A percentile compares a stretch with the other conserved stretches of the same genome.
Evolutionary conservation across 257 asterid species (phyloP).

Genomic region (Solanum clarkiae): DNA sequence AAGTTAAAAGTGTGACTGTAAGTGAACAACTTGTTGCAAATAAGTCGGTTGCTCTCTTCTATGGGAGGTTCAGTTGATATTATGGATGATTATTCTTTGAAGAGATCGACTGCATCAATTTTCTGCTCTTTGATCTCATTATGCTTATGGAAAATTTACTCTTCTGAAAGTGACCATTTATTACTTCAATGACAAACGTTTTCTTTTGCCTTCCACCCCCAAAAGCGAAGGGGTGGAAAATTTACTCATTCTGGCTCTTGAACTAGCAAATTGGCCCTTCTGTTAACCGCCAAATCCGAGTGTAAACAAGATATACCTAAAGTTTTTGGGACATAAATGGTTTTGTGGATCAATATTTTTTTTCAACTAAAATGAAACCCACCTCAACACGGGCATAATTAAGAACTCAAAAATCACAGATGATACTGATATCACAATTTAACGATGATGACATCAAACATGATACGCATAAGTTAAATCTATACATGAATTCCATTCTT

Average conservation of each 20-base stretch:
- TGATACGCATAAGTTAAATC: background rate
- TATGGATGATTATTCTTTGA: background rate
- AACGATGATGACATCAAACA: background rate
- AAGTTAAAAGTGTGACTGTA: background rate
- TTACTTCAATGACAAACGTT: background rate
- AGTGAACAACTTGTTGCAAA: background rate
- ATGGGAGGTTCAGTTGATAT: background rate
- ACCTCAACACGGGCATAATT: background rate
- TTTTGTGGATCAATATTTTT: background rate
- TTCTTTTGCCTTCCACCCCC: background rate
- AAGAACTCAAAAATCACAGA: background rate
- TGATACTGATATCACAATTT: background rate
- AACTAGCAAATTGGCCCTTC: background rate
- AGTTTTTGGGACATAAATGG: background rate
- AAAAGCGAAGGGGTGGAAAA: too few relatives aligned
- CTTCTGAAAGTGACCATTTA: background rate
- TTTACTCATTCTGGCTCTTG: background rate
- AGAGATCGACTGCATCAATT: background rate
- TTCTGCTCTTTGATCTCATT: background rate
- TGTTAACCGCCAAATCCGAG: background rate
- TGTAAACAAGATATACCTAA: background rate
- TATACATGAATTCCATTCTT: background rate
- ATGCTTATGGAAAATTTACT: background rate
- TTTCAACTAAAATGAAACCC: background rate
- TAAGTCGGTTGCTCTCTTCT: background rate